A percentile compares a stretch with the other conserved stretches of the same genome.
Conservation (phyloP, 768 basidiomycete genomes). For the Aureoboletus auriporus region DNA sequence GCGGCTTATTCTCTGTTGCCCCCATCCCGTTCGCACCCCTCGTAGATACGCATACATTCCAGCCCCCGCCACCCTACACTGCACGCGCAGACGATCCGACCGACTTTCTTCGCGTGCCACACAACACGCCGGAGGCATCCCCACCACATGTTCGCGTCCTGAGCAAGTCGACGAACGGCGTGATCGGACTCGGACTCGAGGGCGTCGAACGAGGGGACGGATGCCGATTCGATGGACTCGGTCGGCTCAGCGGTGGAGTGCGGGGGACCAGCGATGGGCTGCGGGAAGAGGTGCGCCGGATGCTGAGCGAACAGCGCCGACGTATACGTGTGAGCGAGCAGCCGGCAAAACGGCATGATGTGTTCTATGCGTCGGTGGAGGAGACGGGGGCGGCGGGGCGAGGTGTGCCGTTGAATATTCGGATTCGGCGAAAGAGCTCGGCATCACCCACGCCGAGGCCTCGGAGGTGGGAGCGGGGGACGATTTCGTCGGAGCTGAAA, state of each 20-base stretch:
- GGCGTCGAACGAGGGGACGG: slow-evolving; percentile 25
- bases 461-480: slow-evolving; percentile 14
- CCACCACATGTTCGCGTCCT: neutral
- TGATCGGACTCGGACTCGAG: slow-evolving; percentile 24
- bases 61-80: slow-evolving; percentile 23
- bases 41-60: slow-evolving; percentile 24
- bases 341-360: slow-evolving; percentile 22
- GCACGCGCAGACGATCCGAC: slow-evolving; percentile 5
- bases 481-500: slow-evolving; percentile 30
- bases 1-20: slow-evolving; percentile 9
- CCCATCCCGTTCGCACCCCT: slow-evolving; percentile 27
- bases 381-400: neutral
- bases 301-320: slow-evolving; percentile 19
- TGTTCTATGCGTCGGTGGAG: slow-evolving; percentile 23
- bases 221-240: slow-evolving; percentile 25
- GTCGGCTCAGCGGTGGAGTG: slow-evolving; percentile 27
- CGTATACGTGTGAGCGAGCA: slow-evolving; percentile 15
- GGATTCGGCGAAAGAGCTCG: slow-evolving; percentile 12
- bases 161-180: no score
- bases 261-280: slow-evolving; percentile 10
- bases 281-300: slow-evolving; percentile 18
- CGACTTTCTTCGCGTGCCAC: slow-evolving; percentile 18
- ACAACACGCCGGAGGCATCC: slow-evolving; percentile 24
- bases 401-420: slow-evolving; percentile 5
- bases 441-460: slow-evolving; percentile 21